phyloP scores from a whole-genome alignment of 139 green algal species.

The Chlamydomonas asymmetrica region DNA sequence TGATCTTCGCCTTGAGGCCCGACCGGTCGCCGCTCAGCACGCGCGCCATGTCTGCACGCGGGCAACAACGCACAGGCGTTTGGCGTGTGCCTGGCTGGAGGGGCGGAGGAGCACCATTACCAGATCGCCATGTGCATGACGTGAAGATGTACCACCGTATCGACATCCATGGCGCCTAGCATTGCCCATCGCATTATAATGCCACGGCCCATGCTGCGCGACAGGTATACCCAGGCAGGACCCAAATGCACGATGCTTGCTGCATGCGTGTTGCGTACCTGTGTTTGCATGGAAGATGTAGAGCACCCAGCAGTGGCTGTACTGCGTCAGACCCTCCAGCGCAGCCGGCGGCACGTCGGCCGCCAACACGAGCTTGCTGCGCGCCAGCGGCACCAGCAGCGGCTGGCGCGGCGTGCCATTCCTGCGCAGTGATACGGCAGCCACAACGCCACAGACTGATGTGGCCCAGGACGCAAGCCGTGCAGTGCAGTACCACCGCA shows the following conservation, averaged over 20 bases:
- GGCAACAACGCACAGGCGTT: no score
- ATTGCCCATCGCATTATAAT: no score
- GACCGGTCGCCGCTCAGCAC: conserved; percentile 22
- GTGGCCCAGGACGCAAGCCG: no score
- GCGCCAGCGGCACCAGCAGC: conserved; percentile 73
- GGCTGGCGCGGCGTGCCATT: conserved; percentile 89
- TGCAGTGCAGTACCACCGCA: no score
- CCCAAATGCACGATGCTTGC: no score
- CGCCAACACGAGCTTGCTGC: conserved; percentile 58
- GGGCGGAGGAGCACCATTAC: no score
- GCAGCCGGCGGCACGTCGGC: conserved; percentile 52
- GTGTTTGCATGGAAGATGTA: conserved; percentile 97
- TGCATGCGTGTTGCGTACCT: conserved; percentile 43
- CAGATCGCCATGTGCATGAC: no score
- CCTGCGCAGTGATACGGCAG: conserved; percentile 29
- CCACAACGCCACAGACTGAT: not conserved
- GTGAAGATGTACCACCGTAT: no score
- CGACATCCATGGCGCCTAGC: no score
- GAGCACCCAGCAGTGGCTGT: conserved; percentile 90
- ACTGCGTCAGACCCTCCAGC: conserved; percentile 83
- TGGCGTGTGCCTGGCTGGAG: no score
- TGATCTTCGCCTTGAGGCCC: conserved; percentile 72
- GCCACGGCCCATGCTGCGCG: no score
- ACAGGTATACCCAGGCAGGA: no score
- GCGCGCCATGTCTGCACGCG: conserved; percentile 52